phyloP scores from a whole-genome alignment of 495 filamentous ascomycete genomes.

The Glonium stellatum region DNA sequence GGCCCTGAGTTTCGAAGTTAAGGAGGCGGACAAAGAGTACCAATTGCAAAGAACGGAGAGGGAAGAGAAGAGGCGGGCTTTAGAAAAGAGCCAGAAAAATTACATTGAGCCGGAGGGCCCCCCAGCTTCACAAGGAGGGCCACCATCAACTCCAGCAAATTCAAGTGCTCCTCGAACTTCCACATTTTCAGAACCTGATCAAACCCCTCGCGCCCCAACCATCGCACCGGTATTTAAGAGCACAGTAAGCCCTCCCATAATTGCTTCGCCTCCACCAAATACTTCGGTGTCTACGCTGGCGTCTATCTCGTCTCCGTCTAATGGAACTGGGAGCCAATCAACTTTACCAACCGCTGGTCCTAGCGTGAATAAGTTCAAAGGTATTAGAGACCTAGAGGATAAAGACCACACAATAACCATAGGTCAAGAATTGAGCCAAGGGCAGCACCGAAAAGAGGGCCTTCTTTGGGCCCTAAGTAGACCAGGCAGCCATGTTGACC shows the following conservation, averaged over 20 bases:
- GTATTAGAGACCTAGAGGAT: slow-evolving; percentile 84
- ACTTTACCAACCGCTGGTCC: slow-evolving; percentile 42
- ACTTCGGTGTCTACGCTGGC: slow-evolving; percentile 16
- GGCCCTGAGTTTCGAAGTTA: slow-evolving; percentile 82
- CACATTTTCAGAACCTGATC: slow-evolving; percentile 6
- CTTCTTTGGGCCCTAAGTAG: slow-evolving; percentile 89
- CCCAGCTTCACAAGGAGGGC: neutral
- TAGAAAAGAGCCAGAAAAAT: slow-evolving; percentile 82
- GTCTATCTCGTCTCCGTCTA: slow-evolving; percentile 28
- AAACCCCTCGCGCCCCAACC: slow-evolving; percentile 14
- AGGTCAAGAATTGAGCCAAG: slow-evolving; percentile 41
- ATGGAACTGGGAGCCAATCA: slow-evolving; percentile 32
- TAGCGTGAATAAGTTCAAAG: slow-evolving; percentile 66
- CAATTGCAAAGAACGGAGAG: slow-evolving; percentile 87
- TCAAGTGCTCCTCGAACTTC: slow-evolving; percentile 8
- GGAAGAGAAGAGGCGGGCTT: slow-evolving; percentile 79
- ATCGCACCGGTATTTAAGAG: slow-evolving; percentile 22
- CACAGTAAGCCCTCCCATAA: slow-evolving; percentile 19
- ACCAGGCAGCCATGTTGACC: slow-evolving; percentile 91
- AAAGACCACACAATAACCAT: slow-evolving; percentile 46
- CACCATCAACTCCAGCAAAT: slow-evolving; percentile 11
- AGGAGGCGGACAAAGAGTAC: slow-evolving; percentile 89
- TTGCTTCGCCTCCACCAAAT: neutral
- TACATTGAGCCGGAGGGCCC: slow-evolving; percentile 66
- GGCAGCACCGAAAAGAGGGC: slow-evolving; percentile 75